Conservation (phyloP, 768 basidiomycete species). For the Auricularia auricula-judae region DNA sequence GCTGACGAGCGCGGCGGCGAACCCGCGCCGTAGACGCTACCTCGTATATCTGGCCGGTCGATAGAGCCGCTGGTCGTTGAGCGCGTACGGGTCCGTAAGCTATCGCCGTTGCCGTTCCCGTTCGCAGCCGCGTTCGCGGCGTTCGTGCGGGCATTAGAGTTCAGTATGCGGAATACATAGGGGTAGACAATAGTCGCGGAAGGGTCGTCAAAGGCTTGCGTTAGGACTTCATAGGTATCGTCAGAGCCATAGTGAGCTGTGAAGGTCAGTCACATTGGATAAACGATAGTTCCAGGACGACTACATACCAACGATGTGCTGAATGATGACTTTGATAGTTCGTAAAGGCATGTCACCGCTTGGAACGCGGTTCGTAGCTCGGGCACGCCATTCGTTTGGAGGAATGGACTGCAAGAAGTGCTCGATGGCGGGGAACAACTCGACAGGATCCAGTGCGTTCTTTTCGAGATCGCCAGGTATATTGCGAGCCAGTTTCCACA, state of each 20-base stretch:
- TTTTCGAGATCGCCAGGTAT: conserved; percentile 86
- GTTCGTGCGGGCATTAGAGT: conserved; percentile 35
- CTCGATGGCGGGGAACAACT: conserved; percentile 86
- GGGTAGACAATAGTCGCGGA: conserved; percentile 95
- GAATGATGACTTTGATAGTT: conserved; percentile 96
- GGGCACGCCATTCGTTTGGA: conserved; percentile 91
- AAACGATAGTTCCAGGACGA: background rate
- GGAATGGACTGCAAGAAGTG: conserved; percentile 87
- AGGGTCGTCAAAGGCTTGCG: conserved; percentile 87
- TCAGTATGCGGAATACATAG: conserved; percentile 86
- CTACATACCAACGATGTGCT: conserved; percentile 85
- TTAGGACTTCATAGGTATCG: conserved; percentile 83
- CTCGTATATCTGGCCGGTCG: background rate
- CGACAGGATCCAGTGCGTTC: conserved; percentile 69
- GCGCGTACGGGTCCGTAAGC: background rate
- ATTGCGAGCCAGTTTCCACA: conserved; percentile 95
- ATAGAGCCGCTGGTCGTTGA: background rate
- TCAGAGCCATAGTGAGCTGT: conserved; percentile 68
- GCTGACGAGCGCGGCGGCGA: background rate
- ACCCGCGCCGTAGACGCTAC: background rate
- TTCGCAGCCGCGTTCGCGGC: background rate
- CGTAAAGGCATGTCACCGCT: conserved; percentile 96
- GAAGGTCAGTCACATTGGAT: background rate
- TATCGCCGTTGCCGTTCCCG: background rate
- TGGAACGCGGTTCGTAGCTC: conserved; percentile 83